Conservation (phyloP, 2,329 filamentous ascomycete genomes). For the Bipolaris victoriae region DNA sequence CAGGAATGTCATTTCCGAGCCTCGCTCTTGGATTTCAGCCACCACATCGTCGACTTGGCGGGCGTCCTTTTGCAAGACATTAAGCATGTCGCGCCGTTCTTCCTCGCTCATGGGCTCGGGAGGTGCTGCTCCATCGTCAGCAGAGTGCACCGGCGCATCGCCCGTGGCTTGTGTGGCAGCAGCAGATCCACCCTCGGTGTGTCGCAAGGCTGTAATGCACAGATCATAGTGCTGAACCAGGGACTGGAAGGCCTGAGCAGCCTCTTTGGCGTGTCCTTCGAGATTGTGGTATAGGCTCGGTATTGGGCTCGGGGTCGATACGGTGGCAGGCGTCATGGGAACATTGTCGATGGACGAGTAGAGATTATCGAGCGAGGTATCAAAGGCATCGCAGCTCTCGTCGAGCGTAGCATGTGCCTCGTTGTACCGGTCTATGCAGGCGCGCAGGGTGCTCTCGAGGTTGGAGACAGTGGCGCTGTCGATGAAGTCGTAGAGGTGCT, state of each 20-base stretch:
- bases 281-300: constrained; percentile 60
- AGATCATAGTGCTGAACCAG: constrained; percentile 90
- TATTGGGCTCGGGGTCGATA: constrained; percentile 49
- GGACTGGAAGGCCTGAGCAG: constrained; percentile 80
- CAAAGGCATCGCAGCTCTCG: constrained; percentile 68
- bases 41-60: constrained; percentile 68
- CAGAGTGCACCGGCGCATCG: constrained; percentile 40
- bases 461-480: constrained; percentile 72
- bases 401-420: constrained; percentile 67
- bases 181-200: constrained; percentile 71
- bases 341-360: constrained; percentile 45
- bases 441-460: constrained; percentile 70
- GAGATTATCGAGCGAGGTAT: constrained; percentile 66
- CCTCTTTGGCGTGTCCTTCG: constrained; percentile 76
- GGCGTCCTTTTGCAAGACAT: constrained; percentile 75
- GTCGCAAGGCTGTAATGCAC: constrained; percentile 87
- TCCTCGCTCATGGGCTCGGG: constrained; percentile 75
- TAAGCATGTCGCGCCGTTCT: constrained; percentile 82
- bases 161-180: constrained; percentile 53
- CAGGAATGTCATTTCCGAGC: constrained; percentile 76
- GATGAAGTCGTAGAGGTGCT: constrained; percentile 76
- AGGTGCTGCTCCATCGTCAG: constrained; percentile 48
- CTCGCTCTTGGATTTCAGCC: constrained; percentile 73
- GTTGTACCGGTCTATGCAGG: constrained; percentile 73
- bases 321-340: constrained; percentile 37